A percentile compares a stretch with the other conserved stretches of the same genome.
phyloP scores from a whole-genome alignment of 2,329 filamentous ascomycete species.

The Ophiostoma piceae region DNA sequence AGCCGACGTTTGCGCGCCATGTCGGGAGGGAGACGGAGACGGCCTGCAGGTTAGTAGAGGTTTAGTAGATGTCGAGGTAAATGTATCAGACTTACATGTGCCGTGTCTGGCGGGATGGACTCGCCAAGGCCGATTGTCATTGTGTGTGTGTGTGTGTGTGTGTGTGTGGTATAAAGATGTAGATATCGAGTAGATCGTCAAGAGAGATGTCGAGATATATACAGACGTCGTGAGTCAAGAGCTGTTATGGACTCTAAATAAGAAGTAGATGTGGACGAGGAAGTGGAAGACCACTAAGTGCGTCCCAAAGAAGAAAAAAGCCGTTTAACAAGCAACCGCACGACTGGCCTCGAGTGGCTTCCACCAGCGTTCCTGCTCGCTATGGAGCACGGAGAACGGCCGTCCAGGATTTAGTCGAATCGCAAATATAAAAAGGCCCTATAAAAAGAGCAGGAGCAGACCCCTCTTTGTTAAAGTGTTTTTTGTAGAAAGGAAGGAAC shows the following conservation, averaged over 20 bases:
- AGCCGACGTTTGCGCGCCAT: slow-evolving; percentile 85
- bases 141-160: neutral
- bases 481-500: neutral
- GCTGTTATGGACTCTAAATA: neutral
- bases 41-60: slow-evolving; percentile 51
- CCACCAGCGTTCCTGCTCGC: no score
- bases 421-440: slow-evolving; percentile 12
- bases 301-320: slow-evolving; percentile 14
- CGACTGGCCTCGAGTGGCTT: neutral
- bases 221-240: neutral
- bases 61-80: no score
- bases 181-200: neutral
- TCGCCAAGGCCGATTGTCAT: slow-evolving; percentile 50
- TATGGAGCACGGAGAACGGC: neutral
- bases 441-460: neutral
- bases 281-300: neutral
- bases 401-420: neutral
- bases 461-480: slow-evolving; percentile 13
- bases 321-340: neutral
- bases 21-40: slow-evolving; percentile 94
- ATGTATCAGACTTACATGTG: slow-evolving; percentile 55
- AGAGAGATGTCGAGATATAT: neutral
- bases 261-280: neutral
- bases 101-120: slow-evolving; percentile 70
- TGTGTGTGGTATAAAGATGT: neutral